Evolutionary conservation across 345 rosid species (phyloP).

Genomic region (Excoecaria cochinchinensis): DNA sequence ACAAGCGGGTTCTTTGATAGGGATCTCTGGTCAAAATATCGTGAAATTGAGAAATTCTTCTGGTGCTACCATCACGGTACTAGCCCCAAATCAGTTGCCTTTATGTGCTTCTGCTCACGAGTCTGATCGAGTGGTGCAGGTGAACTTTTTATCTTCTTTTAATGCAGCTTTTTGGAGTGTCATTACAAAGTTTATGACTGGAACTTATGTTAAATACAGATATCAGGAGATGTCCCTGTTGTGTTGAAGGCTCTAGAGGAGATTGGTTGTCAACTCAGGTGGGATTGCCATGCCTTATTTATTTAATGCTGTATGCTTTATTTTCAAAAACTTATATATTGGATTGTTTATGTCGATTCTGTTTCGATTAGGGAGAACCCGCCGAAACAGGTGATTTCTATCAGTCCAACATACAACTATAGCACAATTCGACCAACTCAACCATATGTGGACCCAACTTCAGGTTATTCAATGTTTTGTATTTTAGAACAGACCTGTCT

Average conservation of each 20-base stretch:
- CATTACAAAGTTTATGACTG: background rate
- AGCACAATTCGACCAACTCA: constrained; percentile 37
- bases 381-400: constrained; percentile 58
- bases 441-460: constrained; percentile 42
- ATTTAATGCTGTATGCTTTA: background rate
- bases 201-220: constrained; percentile 28
- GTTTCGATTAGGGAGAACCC: constrained; percentile 50
- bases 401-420: constrained; percentile 59
- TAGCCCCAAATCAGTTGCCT: constrained; percentile 66
- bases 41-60: constrained; percentile 60
- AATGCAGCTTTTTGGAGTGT: background rate
- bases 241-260: constrained; percentile 59
- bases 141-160: constrained; percentile 1
- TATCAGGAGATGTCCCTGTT: constrained; percentile 57
- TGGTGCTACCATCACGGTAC: constrained; percentile 54
- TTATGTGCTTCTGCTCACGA: constrained; percentile 66
- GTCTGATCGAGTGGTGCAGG: constrained; percentile 72
- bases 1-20: constrained; percentile 62
- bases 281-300: constrained; percentile 26
- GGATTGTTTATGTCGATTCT: background rate
- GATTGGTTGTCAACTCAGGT: constrained; percentile 64
- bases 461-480: constrained; percentile 46
- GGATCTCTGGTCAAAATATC: constrained; percentile 61
- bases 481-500: constrained; percentile 2
- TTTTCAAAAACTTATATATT: background rate